Base-by-base conservation (phyloP, 2,329 filamentous ascomycete species). In the Colletotrichum tropicicola region DNA sequence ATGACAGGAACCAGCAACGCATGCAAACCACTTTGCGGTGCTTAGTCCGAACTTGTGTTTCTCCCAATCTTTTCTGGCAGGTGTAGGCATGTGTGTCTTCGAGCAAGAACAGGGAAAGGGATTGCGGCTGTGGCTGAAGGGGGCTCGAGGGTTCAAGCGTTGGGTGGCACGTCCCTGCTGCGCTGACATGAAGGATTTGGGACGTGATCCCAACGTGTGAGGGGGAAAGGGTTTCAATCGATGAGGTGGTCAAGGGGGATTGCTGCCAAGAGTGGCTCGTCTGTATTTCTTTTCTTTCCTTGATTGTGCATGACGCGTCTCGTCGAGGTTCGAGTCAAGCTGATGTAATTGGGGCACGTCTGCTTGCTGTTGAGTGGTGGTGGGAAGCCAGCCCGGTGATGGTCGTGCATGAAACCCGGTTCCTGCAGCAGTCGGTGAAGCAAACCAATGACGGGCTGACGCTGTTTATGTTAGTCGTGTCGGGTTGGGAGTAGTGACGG, bases 401-500 rank as follows among this genome's bases (percentile, higher is more conserved):
- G 25, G 51, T 43, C 21, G 51, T 56, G 51, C 43, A 37, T 62
- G 61, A 65, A 65, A 62, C 62, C 48, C 57, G 57, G 51, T 62
- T 65, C 57, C 57, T 65, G 62, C 62, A 62, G 57, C 57, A 56
- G 44, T 65, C 43, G 51, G 49, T 25, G 49, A 51, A 23, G 49
- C 35, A 51, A 49, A 25, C 41, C 41, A 43, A 41, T 21, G 25
- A 57, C 10, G 52, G 49, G 23, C 37, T 52, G 23, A 30, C 15
- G n/a, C 35, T 56, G 57, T 27, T 41, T 35, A 6, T 62, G 51
- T 62, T 65, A 41, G 57, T 51, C 23, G 30, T 39, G n/a, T 49
- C 39, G n/a, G n/a, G 23, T 28, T 28, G 28, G 28, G 23, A 30
- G n/a, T 17, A 43, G 6, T 43, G n/a, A 28, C 19, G n/a, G n/a